These are phyloP conservation scores for Edaphochlamys debaryana DNA, from an alignment of 139 green algal species.

Conservation along the genomic window DNA sequence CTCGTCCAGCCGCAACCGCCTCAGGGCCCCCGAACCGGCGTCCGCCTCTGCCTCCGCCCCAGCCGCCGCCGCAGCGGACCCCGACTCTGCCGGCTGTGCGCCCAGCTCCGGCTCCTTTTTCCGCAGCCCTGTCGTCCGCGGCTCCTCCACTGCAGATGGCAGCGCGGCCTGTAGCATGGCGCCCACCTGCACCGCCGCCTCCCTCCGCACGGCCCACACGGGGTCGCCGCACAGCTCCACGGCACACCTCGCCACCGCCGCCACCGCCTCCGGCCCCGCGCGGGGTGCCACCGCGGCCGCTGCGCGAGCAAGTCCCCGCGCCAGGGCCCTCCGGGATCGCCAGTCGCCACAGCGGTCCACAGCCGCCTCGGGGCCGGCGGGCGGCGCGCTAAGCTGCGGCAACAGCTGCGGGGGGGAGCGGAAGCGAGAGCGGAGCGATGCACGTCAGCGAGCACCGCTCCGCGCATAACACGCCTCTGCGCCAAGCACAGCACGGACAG, in stretches of 20 bases:
- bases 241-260: neutral
- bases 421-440: too few relatives aligned
- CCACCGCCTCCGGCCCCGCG: neutral
- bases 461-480: neutral
- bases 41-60: too few relatives aligned
- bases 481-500: neutral
- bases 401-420: slow-evolving; percentile 4
- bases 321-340: slow-evolving; percentile 1
- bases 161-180: neutral
- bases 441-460: neutral
- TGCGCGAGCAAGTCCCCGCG: neutral
- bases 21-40: too few relatives aligned
- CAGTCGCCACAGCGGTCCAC: slow-evolving; percentile 35
- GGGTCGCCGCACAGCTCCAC: slow-evolving; percentile 12
- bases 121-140: too few relatives aligned
- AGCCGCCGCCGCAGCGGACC: too few relatives aligned
- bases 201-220: slow-evolving; percentile 27
- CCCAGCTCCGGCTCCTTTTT: too few relatives aligned
- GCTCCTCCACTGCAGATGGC: too few relatives aligned
- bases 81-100: too few relatives aligned
- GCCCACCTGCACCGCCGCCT: slow-evolving; percentile 11
- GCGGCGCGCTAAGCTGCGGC: neutral
- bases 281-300: neutral
- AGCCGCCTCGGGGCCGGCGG: neutral
- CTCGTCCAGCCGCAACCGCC: too few relatives aligned